Conservation (phyloP, 1,284 basidiomycete genomes). For the Pyrrhoderma lamaoense region DNA sequence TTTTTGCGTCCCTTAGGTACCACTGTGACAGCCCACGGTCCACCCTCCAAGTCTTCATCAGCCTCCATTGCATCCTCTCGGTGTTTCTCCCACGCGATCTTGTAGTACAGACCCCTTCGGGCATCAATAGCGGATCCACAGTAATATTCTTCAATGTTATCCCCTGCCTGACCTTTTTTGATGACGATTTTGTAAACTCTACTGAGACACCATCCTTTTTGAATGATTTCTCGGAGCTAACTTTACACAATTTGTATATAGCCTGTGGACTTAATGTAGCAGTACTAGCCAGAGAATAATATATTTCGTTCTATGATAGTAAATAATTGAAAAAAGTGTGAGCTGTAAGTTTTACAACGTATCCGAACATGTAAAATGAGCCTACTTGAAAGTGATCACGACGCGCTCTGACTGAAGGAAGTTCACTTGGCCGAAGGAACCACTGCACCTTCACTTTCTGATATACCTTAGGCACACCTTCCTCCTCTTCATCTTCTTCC, state of each 20-base stretch:
- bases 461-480: too few relatives aligned
- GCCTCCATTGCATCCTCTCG: constrained; percentile 31
- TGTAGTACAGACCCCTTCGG: constrained; percentile 53
- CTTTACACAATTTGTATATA: constrained; percentile 45
- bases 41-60: constrained; percentile 14
- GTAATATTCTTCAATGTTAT: constrained; percentile 33
- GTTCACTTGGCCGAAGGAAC: constrained; percentile 58
- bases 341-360: background rate
- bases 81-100: constrained; percentile 51
- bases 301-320: constrained; percentile 54
- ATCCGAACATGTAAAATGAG: constrained; percentile 10
- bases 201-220: too few relatives aligned
- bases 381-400: constrained; percentile 50
- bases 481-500: background rate
- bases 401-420: constrained; percentile 48
- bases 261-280: constrained; percentile 42
- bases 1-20: too few relatives aligned
- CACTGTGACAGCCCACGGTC: constrained; percentile 5
- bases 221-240: constrained; percentile 28
- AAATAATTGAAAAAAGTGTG: constrained; percentile 6
- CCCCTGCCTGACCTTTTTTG: constrained; percentile 11
- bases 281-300: constrained; percentile 47
- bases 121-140: constrained; percentile 57
- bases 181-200: background rate
- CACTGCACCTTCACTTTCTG: constrained; percentile 59